Percentiles rank a stretch among this genome's conserved stretches.
Conservation (phyloP, 2,329 filamentous ascomycete genomes). For the Fusarium vanettenii region DNA sequence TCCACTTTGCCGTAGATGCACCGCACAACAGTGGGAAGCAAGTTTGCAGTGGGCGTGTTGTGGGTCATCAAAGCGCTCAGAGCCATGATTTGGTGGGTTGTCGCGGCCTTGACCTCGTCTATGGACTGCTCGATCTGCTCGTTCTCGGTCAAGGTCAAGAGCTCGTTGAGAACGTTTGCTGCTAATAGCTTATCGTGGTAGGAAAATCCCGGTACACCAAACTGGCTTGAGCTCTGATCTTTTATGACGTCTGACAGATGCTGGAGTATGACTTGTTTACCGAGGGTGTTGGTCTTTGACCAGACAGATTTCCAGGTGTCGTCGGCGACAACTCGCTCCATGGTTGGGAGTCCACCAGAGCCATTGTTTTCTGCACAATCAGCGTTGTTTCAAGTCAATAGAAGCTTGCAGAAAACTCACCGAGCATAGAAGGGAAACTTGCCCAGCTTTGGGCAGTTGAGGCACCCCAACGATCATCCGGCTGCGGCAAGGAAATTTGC, state of each 20-base stretch:
- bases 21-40: background rate
- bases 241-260: slow-evolving; percentile 2
- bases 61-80: slow-evolving; percentile 11
- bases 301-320: slow-evolving; percentile 1
- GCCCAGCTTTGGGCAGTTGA: slow-evolving; percentile 6
- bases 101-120: slow-evolving; percentile 19
- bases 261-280: slow-evolving; percentile 6
- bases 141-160: slow-evolving; percentile 2
- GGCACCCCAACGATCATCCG: slow-evolving; percentile 7
- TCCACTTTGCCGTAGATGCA: slow-evolving; percentile 21
- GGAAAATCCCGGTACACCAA: background rate
- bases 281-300: slow-evolving; percentile 8
- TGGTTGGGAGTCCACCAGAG: background rate
- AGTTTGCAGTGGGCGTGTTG: slow-evolving; percentile 1
- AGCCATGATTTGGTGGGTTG: slow-evolving; percentile 15
- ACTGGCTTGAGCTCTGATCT: background rate
- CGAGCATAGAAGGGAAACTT: background rate
- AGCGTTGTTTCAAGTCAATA: background rate
- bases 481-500: slow-evolving; percentile 5
- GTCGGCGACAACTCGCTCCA: background rate
- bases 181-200: background rate
- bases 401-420: background rate
- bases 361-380: background rate
- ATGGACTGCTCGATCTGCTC: slow-evolving; percentile 3
- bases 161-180: background rate